Evolutionary conservation across 305 asterid genomes (phyloP).

Genomic region (Solanum hybrid): DNA sequence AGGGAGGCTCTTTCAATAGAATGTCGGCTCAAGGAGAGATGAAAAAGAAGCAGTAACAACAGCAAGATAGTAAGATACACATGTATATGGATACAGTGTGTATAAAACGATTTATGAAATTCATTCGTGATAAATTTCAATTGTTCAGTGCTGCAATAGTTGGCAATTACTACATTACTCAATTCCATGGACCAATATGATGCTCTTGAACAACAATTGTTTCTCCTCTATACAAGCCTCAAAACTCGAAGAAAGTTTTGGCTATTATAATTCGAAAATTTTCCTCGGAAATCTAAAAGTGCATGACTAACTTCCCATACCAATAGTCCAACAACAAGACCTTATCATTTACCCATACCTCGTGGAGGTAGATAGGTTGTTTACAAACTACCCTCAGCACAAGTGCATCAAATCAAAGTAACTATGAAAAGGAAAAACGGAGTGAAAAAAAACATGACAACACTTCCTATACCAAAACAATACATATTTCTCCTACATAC

Average conservation of each 20-base stretch:
- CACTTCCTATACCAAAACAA: not conserved
- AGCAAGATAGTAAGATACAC: not conserved
- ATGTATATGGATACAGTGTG: not conserved
- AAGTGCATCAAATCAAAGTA: not conserved
- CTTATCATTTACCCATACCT: not conserved
- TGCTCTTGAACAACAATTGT: not conserved
- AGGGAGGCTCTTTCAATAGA: not conserved
- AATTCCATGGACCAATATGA: not conserved
- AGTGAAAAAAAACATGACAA: not conserved
- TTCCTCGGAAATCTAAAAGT: not conserved
- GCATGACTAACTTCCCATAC: not conserved
- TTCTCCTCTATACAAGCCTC: not conserved
- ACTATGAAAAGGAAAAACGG: not conserved
- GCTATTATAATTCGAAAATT: not conserved
- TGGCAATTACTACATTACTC: not conserved
- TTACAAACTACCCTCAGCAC: rapidly evolving
- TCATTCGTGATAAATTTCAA: not conserved
- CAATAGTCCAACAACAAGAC: not conserved
- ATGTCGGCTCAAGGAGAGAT: not conserved
- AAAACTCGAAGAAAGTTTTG: not conserved
- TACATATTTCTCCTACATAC: not conserved
- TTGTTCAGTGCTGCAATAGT: not conserved
- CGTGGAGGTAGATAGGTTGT: not conserved
- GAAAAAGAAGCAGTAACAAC: not conserved
- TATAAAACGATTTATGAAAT: not conserved